A percentile compares a stretch with the other conserved stretches of the same genome.
Conservation (phyloP, 306 rosid genomes). For the Glycyrrhiza uralensis region DNA sequence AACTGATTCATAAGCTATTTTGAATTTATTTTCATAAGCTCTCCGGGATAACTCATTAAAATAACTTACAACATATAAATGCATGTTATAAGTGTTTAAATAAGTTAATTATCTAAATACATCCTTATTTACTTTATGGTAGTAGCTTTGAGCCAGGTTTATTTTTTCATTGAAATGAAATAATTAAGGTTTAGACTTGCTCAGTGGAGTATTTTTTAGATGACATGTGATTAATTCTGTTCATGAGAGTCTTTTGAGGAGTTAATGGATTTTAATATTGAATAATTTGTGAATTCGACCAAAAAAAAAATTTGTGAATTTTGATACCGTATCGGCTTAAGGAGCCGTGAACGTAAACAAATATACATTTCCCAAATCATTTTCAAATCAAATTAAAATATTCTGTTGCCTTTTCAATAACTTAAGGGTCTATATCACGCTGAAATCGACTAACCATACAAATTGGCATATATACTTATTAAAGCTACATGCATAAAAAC, state of each 20-base stretch:
- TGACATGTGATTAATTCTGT: not conserved
- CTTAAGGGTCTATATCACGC: slow-evolving; percentile 34
- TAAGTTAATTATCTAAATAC: too few relatives aligned
- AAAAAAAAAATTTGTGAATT: too few relatives aligned
- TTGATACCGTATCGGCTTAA: not conserved
- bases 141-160: not conserved
- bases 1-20: too few relatives aligned
- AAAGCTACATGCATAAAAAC: slow-evolving; percentile 24
- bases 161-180: not conserved
- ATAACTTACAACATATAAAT: too few relatives aligned
- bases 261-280: not conserved
- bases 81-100: too few relatives aligned
- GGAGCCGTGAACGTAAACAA: slow-evolving; percentile 39
- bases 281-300: too few relatives aligned
- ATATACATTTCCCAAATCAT: slow-evolving; percentile 18
- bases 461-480: slow-evolving; percentile 20
- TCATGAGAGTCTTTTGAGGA: not conserved
- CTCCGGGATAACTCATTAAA: too few relatives aligned
- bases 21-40: too few relatives aligned
- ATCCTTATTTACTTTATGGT: too few relatives aligned
- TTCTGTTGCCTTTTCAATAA: slow-evolving; percentile 31
- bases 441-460: slow-evolving; percentile 31
- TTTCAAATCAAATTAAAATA: slow-evolving; percentile 32
- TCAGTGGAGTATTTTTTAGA: not conserved
- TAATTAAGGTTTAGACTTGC: not conserved